phyloP scores from a whole-genome alignment of 2,329 filamentous ascomycete species.

The Daldinia sp. region DNA sequence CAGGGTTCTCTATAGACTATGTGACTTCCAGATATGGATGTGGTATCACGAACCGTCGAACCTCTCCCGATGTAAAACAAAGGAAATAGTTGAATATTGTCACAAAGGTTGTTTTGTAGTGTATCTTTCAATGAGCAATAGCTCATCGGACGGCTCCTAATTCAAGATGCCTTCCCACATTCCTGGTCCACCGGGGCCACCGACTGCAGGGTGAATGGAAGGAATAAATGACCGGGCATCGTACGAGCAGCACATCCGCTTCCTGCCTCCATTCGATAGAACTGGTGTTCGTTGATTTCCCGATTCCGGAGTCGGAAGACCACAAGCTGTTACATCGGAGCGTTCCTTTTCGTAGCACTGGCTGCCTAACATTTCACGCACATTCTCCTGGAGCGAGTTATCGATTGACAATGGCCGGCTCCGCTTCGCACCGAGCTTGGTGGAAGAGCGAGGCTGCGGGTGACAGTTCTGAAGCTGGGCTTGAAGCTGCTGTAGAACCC shows the following conservation, averaged over 20 bases:
- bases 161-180: slow-evolving; percentile 76
- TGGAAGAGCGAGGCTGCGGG: slow-evolving; percentile 51
- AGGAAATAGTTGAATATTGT: slow-evolving; percentile 51
- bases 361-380: slow-evolving; percentile 69
- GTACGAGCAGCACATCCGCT: slow-evolving; percentile 75
- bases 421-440: slow-evolving; percentile 66
- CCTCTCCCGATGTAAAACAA: slow-evolving; percentile 48
- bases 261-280: slow-evolving; percentile 64
- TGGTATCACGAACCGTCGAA: slow-evolving; percentile 51
- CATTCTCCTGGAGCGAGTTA: slow-evolving; percentile 73
- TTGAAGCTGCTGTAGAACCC: slow-evolving; percentile 71
- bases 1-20: slow-evolving; percentile 53
- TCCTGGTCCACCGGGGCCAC: slow-evolving; percentile 66
- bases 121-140: slow-evolving; percentile 28
- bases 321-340: slow-evolving; percentile 55
- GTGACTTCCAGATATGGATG: slow-evolving; percentile 48
- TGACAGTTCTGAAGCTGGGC: slow-evolving; percentile 59
- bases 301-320: slow-evolving; percentile 49
- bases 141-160: slow-evolving; percentile 51
- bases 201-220: slow-evolving; percentile 62
- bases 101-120: slow-evolving; percentile 46
- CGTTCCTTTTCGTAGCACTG: slow-evolving; percentile 52
- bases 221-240: slow-evolving; percentile 65
- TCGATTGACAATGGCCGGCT: slow-evolving; percentile 70
- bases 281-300: slow-evolving; percentile 44